Evolutionary conservation across 2,329 filamentous ascomycete species (phyloP), one percentile per base, ranked within the genome.

Genomic region (Penicillium sp.): DNA sequence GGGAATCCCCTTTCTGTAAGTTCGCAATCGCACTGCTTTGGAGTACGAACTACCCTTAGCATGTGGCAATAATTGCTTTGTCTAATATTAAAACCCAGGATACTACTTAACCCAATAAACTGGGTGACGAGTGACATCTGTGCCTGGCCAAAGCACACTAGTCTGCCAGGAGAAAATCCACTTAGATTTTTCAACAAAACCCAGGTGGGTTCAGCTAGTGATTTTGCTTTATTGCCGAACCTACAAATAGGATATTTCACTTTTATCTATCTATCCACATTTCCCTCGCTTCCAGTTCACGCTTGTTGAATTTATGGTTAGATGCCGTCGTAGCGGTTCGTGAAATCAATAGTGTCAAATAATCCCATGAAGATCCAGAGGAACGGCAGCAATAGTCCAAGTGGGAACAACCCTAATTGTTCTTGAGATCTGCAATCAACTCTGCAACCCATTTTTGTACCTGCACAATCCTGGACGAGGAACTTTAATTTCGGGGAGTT

Each of bases 301-400:
- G 25, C 14, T 40, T 17, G 5, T n/a, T 33, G 19, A 7, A 42
- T 53, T 19, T 43, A 26, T 28, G 36, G 42, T 19, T 35, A 5
- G 26, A 35, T 41, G 9, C 11, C 25, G 16, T 16, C 30, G 11
- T 47, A n/a, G n/a, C 22, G 26, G 28, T 28, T 22, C 0, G 9
- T 28, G 7, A 25, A 49, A 49, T 41, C 37, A 31, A 54, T 54
- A 54, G 45, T 10, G 36, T 25, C 36, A 42, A 49, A 22, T 45
- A 28, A 9, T 12, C 16, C 44, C 8, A 17, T 26, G 7, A n/a
- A 50, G 14, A 8, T n/a, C 26, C 31, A 35, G 16, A 7, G 31
- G 16, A 33, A 33, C 31, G 8, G 7, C 2, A 11, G 31, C 31
- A 35, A 35, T 35, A 35, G 31, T 35, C 31, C 6, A 8, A 35